These are phyloP conservation scores for Camelina laxa DNA, from an alignment of 345 rosid species.

Conservation along the genomic window DNA sequence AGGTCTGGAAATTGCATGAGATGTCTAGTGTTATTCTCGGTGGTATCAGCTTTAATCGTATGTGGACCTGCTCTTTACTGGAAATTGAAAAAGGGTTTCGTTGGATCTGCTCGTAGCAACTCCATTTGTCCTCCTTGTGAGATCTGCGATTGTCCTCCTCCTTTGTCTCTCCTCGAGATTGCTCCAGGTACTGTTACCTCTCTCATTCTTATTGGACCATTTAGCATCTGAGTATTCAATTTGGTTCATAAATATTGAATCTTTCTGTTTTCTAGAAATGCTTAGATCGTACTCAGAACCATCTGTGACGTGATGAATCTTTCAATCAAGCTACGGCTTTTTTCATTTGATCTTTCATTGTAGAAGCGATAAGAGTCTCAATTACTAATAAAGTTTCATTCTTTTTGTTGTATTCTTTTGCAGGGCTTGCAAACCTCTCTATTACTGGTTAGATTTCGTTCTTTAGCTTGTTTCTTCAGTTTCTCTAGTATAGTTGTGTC, in stretches of 20 bases:
- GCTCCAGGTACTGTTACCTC: constrained; percentile 66
- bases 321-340: neutral
- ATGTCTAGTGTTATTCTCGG: constrained; percentile 83
- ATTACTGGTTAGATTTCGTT: constrained; percentile 60
- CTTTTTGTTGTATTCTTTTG: constrained; percentile 25
- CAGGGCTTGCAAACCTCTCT: constrained; percentile 82
- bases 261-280: neutral
- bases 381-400: constrained; percentile 20
- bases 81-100: constrained; percentile 71
- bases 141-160: constrained; percentile 86
- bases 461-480: constrained; percentile 4
- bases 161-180: constrained; percentile 80
- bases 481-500: neutral
- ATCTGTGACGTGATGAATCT: constrained; percentile 7
- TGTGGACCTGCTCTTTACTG: constrained; percentile 92
- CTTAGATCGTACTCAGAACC: neutral
- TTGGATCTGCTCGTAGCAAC: constrained; percentile 51
- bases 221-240: neutral
- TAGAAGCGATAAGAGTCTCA: neutral
- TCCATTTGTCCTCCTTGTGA: constrained; percentile 73
- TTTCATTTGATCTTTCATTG: neutral
- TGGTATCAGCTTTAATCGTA: constrained; percentile 78
- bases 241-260: neutral
- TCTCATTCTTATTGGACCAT: neutral
- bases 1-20: constrained; percentile 76